Base-by-base conservation (phyloP, 2,329 filamentous ascomycete genomes). In the Pseudopithomyces maydicus region DNA sequence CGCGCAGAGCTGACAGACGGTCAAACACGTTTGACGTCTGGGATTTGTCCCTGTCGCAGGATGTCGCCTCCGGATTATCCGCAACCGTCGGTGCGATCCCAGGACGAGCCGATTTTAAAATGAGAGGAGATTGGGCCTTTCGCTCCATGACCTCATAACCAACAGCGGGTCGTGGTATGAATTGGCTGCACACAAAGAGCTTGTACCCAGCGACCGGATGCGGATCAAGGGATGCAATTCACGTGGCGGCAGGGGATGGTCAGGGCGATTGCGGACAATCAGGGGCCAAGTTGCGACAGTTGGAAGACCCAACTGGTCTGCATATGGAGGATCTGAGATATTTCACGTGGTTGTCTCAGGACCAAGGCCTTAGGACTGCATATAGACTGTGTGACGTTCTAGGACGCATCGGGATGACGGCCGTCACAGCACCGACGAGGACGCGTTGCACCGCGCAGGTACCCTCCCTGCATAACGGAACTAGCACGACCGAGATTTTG, bases 11-110 rank as follows among this genome's bases (percentile, higher is more conserved):
- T 56, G 54, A 52, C 63, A 61, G 59, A 38, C 64, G 64, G 71
- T 73, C 69, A 72, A 75, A 74, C 73, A 65, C 68, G 65, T 70
- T 29, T 57, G 65, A 66, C 67, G 73, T 76, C 75, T 77, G 68
- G 51, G 62, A 64, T 59, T 64, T 54, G 60, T 46, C 59, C 67
- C 63, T 63, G 69, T 68, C 65, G 67, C 66, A 67, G 64, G 42
- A 62, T 58, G 43, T 41, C 51, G 4, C 26, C 26, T 48, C 53
- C 55, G 46, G 52, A 48, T 22, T 19, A 35, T 33, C 51, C 55
- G 38, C 15, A 20, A 50, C 44, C 44, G 22, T 29, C 20, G 3
- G 19, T 14, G 38, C 38, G 23, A 26, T 12, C 44, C 47, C 52
- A 45, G 29, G 45, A 42, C 44, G 38, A 48, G 38, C 52, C 20